phyloP scores from a whole-genome alignment of 208 protist genomes.

The Trichomonas vaginalis region DNA sequence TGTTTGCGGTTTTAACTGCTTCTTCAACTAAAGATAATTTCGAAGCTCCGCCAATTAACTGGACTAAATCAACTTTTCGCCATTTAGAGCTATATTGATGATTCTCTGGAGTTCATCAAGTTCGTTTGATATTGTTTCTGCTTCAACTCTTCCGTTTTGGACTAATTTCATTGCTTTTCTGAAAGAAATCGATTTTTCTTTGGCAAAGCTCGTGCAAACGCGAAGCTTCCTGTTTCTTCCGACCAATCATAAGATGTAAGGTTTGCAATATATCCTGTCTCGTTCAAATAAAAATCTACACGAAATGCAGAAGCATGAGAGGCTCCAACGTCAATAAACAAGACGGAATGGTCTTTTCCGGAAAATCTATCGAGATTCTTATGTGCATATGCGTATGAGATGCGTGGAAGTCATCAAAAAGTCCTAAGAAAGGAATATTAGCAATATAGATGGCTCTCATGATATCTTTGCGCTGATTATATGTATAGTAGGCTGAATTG shows the following conservation, averaged over 20 bases:
- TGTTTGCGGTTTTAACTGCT: neutral
- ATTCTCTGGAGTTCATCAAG: neutral
- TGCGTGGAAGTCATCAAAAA: neutral
- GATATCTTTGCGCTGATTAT: neutral
- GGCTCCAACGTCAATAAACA: neutral
- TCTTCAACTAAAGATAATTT: neutral
- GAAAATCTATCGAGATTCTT: neutral
- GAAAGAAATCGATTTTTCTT: neutral
- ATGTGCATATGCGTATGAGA: neutral
- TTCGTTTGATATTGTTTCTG: neutral
- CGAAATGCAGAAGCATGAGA: neutral
- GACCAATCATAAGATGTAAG: neutral
- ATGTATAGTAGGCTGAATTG: neutral
- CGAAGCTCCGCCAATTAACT: neutral
- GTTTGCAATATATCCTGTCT: neutral
- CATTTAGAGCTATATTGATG: neutral
- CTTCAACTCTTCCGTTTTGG: neutral
- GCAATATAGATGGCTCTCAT: neutral
- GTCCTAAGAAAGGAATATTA: neutral
- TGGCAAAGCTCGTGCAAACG: neutral
- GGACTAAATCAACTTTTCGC: neutral
- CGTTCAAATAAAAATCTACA: neutral
- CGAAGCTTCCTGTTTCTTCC: neutral
- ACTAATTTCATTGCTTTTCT: neutral
- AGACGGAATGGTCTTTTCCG: neutral